Evolutionary conservation across 129 eudicot species (phyloP), one percentile per base, ranked within the genome.

Genomic region (Dittrichia graveolens): DNA sequence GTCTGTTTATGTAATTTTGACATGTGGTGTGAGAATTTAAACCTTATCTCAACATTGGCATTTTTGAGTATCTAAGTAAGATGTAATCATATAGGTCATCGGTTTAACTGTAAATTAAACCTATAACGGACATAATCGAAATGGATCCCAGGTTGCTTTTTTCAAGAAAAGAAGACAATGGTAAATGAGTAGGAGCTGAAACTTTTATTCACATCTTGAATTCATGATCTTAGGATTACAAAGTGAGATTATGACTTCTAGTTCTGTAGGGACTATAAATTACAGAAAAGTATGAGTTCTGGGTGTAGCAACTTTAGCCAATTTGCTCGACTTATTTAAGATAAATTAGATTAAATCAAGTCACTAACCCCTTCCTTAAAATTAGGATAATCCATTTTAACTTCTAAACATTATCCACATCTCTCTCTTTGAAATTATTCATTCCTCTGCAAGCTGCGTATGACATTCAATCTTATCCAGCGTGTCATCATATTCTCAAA

Each of bases 21-120:
- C 40, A 7, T 71, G 37, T 11, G 55, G 56, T 48, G 53, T 49
- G 78, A 18, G 39, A 16, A 7, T 18, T 18, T 62, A 74, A 39
- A 58, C 38, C 34, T 37, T 60, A 12, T 43, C 75, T 53, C 49
- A 18, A 5, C 34, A 11, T 69, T 53, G 16, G 16, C 35, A 69
- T 49, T 19, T 69, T 69, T 54, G 37, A 71, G 5, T 43, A 4
- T 56, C 7, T 16, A 12, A 11, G 14, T 43, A 56, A 57, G 18
- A 7, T 24, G 31, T 38, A 7, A 61, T 14, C n/a, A 61, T 61
- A 61, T 39, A 8, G 4, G 56, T 57, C 43, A 42, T 8, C 5
- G 65, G 42, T 55, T 41, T 13, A 70, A 53, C 54, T 9, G 40
- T 40, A 55, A 44, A 6, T 42, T 18, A 13, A 41, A 70, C 10